These are phyloP conservation scores for Lotmaria passim DNA, from an alignment of 208 protist species.

Conservation along the genomic window DNA sequence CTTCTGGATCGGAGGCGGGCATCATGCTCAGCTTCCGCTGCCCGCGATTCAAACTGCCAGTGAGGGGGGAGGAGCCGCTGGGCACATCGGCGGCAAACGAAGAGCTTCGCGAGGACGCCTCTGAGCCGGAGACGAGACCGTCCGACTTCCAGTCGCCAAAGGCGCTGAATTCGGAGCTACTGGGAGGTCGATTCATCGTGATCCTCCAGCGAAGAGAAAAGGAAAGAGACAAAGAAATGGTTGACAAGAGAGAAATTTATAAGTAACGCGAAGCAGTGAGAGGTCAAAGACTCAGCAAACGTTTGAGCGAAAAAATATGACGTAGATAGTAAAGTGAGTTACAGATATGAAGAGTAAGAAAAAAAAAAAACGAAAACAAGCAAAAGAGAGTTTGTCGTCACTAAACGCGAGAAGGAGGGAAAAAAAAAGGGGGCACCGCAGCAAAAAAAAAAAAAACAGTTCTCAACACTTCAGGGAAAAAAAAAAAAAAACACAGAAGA, in stretches of 20 bases:
- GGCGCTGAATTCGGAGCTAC: slow-evolving; percentile 2
- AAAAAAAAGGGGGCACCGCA: too few relatives aligned
- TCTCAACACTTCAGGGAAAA: too few relatives aligned
- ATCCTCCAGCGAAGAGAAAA: not conserved
- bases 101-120: not conserved
- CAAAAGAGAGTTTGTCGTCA: too few relatives aligned
- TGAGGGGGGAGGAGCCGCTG: slow-evolving; percentile 5
- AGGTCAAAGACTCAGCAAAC: too few relatives aligned
- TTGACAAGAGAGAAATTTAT: not conserved
- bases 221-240: slow-evolving; percentile 18
- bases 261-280: too few relatives aligned
- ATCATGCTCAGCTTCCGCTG: slow-evolving; percentile 39
- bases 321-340: too few relatives aligned
- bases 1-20: slow-evolving; percentile 32
- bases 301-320: too few relatives aligned
- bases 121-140: slow-evolving; percentile 18
- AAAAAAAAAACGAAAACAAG: too few relatives aligned
- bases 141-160: slow-evolving; percentile 38
- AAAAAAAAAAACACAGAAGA: too few relatives aligned
- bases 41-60: not conserved
- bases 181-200: not conserved
- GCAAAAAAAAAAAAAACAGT: too few relatives aligned
- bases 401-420: too few relatives aligned
- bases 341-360: too few relatives aligned
- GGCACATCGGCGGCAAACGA: slow-evolving; percentile 5